Evolutionary conservation across 2,329 filamentous ascomycete species (phyloP).

Genomic region (Aspergillus brunneoviolaceus): DNA sequence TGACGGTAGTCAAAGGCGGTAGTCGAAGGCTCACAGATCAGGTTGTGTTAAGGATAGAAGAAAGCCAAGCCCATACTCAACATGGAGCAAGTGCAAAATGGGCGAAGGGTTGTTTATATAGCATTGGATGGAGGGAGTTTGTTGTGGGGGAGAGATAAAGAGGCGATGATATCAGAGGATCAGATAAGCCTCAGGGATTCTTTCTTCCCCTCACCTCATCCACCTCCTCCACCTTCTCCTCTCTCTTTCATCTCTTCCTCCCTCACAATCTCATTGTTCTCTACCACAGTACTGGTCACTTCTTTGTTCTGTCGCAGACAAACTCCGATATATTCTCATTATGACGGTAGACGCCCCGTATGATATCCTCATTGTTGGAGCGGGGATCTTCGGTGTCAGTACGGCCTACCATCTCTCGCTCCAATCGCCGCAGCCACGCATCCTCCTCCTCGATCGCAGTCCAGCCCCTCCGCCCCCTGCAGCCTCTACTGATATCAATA

Average conservation of each 20-base stretch:
- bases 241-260: background rate
- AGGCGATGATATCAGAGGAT: background rate
- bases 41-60: no score
- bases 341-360: background rate
- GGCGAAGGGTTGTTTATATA: no score
- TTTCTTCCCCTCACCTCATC: background rate
- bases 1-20: no score
- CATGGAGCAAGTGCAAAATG: no score
- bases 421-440: constrained; percentile 47
- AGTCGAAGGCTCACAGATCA: no score
- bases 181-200: background rate
- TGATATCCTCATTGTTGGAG: constrained; percentile 58
- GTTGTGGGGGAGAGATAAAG: background rate
- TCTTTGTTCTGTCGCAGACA: background rate
- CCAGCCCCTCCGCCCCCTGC: constrained; percentile 52
- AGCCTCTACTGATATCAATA: constrained; percentile 73
- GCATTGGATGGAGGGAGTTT: background rate
- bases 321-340: background rate
- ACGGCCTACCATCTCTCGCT: constrained; percentile 64
- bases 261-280: background rate
- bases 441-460: constrained; percentile 61
- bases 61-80: no score
- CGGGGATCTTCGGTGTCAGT: constrained; percentile 65
- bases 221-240: background rate
- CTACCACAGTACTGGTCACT: background rate